Evolutionary conservation across 2,329 filamentous ascomycete species (phyloP).

Genomic region (Aureobasidium subglaciale): DNA sequence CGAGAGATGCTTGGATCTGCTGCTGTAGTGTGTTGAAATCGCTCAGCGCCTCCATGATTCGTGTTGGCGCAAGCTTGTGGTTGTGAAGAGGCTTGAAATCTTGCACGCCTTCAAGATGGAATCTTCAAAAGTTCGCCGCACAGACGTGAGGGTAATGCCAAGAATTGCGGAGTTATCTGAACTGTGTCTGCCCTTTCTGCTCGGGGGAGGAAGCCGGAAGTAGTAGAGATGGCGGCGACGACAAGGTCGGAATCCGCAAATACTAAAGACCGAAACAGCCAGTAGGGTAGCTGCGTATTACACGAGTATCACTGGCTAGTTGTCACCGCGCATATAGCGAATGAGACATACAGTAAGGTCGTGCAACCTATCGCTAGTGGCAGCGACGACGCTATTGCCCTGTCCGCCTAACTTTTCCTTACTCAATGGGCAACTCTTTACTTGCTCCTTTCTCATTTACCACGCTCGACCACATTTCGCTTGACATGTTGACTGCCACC

Average conservation of each 20-base stretch:
- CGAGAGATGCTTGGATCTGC: conserved; percentile 63
- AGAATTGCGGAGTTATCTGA: neutral
- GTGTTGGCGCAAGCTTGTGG: neutral
- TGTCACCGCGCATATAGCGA: no score
- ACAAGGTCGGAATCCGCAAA: no score
- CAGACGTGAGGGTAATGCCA: neutral
- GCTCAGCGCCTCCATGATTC: conserved; percentile 16
- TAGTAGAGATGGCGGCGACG: no score
- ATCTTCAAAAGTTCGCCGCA: conserved; percentile 12
- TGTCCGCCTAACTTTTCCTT: neutral
- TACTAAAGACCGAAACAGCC: no score
- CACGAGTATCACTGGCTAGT: no score
- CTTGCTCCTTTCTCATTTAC: neutral
- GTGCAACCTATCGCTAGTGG: no score
- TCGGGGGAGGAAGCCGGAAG: no score
- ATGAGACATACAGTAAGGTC: no score
- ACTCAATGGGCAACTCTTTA: neutral
- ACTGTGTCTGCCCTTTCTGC: neutral
- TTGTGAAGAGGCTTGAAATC: neutral
- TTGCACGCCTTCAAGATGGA: conserved; percentile 1
- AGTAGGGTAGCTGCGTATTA: no score
- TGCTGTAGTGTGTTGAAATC: conserved; percentile 76
- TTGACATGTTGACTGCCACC: no score
- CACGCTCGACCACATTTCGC: neutral
- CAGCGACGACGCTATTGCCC: neutral